Percentiles rank a stretch among this genome's conserved stretches.
Evolutionary conservation across 163 green algal genomes (phyloP).

Genomic region (Volvox carteri): DNA sequence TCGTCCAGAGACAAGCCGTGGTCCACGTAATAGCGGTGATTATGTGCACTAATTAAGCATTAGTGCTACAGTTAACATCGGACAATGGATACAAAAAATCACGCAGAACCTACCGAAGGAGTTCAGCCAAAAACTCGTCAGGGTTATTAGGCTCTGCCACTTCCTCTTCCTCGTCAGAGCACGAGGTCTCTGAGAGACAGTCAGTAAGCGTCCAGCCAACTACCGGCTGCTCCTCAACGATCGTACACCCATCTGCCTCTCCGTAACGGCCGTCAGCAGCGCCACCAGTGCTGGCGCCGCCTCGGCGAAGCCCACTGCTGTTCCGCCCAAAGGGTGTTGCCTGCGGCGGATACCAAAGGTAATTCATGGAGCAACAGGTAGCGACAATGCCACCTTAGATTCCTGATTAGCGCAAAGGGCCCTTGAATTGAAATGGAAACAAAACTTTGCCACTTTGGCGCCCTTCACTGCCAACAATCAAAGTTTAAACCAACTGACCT

Average conservation of each 20-base stretch:
- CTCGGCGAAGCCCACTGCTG: neutral
- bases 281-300: neutral
- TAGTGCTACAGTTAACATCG: neutral
- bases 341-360: no score
- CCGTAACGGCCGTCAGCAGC: neutral
- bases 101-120: slow-evolving; percentile 37
- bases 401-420: no score
- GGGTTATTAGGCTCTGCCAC: neutral
- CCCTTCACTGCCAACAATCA: neutral
- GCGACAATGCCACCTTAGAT: no score
- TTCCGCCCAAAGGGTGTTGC: neutral
- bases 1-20: no score
- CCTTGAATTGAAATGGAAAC: neutral
- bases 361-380: no score
- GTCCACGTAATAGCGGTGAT: no score
- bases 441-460: no score
- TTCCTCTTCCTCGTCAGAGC: neutral
- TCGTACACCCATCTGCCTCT: neutral
- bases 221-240: neutral
- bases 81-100: neutral
- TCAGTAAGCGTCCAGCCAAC: slow-evolving; percentile 10
- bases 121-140: neutral
- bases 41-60: no score
- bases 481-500: slow-evolving; percentile 3
- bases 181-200: neutral